Evolutionary conservation across 2,329 filamentous ascomycete genomes (phyloP), one percentile per base, ranked within the genome.

Genomic region (Teratosphaeria nubilosa): DNA sequence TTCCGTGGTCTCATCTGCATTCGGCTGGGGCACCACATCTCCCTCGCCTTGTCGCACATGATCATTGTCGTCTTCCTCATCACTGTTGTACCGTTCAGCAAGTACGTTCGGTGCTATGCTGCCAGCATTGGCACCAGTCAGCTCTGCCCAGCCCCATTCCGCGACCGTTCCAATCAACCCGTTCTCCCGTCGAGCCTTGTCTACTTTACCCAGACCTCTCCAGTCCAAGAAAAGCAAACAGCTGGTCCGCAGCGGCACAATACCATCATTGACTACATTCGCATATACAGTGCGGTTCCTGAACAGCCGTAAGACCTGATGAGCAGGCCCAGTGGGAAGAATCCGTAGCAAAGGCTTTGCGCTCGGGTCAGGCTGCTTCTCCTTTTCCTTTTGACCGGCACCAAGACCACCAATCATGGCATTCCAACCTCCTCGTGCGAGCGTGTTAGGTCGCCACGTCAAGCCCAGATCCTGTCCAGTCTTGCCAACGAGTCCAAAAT

Each of bases 181-280:
- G 60, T 91, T 95, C 70, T 95, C 92, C 70, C 94, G 80, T 24
- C 92, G 83, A 11, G 94, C 92, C 73, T 99, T 99, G 64, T 97
- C 91, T 1, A 99, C 94, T 45, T 90, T 86, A 5, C 88, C 92
- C 3, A 99, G 77, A 0, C 94, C 94, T 73, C 91, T 88, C 94
- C 94, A 99, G 70, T 99, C 94, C 1, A 99, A 77, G 68, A 99
- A 99, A 5, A 99, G 76, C n/a, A 99, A 78, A 72, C 92, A 99
- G 62, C 92, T 97, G 4, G 94, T 99, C 24, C 94, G 85, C 34
- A 99, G 76, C 2, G 94, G 94, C 4, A 99, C 94, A 65, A 99
- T 96, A 2, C 91, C 92, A 73, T 97, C 92, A 69, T 97, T 97
- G 65, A 97, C 92, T 13, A 97, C 91, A 68, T 97, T 97, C 1